Base-by-base conservation (phyloP, 1,139 yeast genomes). In the Suhomyces kunorum region DNA sequence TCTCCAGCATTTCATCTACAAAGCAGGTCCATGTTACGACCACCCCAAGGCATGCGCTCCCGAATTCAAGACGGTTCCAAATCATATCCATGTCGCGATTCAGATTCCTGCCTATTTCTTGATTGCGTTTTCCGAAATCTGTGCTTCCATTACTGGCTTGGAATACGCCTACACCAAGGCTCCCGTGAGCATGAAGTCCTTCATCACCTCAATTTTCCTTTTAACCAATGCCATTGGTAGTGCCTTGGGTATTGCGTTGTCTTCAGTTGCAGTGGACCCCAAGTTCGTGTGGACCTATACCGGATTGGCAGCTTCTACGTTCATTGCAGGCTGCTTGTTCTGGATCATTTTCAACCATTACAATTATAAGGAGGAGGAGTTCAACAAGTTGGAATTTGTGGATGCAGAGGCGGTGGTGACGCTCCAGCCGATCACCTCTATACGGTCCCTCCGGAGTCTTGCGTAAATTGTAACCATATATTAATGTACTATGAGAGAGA, bases 151-250 rank as follows among this genome's bases (percentile, higher is more conserved):
- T 31, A 53, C 58, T 13, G 58, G 58, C 20, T 49, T 53, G 46
- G 58, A 54, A 33, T 54, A 54, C 36, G 58, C 58, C 2, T 54
- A 54, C 47, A 54, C 58, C 19, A 53, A 53, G 46, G 58, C 58
- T 2, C 58, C 58, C 5, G 46, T 39, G 12, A 43, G 44, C 31
- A 54, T 54, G 58, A 54, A 54, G 40, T 50, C 56, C 8, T 54
- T 54, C 38, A 51, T 54, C 35, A 54, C 51, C 46, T 53, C 58
- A 22, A 37, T 54, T 25, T 54, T 50, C 41, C 48, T 54, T 45
- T 42, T 51, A 25, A 53, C 54, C 20, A 51, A 53, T 33, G 58
- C 56, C 17, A 28, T 53, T 17, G 58, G 58, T 6, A 46, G 54
- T 23, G 55, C 56, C 14, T 36, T 54, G 22, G 58, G 58, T 29